Conservation (phyloP, 78 protist species). For the Dictyostelium purpureum region DNA sequence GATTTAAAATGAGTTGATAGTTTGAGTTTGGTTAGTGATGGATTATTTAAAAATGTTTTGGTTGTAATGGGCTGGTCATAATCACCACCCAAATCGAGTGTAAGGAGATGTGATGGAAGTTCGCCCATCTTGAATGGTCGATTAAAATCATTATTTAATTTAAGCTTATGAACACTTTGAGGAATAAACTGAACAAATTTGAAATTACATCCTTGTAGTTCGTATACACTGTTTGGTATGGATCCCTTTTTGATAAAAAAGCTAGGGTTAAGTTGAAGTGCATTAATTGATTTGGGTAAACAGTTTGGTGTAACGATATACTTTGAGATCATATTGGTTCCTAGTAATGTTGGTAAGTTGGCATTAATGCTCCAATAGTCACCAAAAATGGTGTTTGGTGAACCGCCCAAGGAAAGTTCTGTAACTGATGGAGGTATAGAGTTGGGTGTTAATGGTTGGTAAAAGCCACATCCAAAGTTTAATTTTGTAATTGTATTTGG, state of each 20-base stretch:
- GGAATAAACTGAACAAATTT: not conserved
- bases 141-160: not conserved
- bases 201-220: not conserved
- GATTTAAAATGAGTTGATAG: not conserved
- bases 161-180: not conserved
- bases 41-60: not conserved
- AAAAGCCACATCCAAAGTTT: not conserved
- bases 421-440: not conserved
- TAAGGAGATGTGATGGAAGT: not conserved
- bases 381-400: no score
- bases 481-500: not conserved
- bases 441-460: not conserved
- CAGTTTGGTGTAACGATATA: not conserved
- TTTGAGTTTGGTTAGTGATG: not conserved
- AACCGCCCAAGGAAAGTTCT: not conserved
- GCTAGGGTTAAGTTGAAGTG: not conserved
- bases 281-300: not conserved
- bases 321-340: not conserved
- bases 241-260: not conserved
- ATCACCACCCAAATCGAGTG: not conserved
- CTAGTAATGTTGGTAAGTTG: not conserved
- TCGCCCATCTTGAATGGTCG: not conserved
- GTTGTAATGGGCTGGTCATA: no score
- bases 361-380: not conserved
- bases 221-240: not conserved